Base-by-base conservation (phyloP, 2,329 filamentous ascomycete species). In the Nemania sp. region DNA sequence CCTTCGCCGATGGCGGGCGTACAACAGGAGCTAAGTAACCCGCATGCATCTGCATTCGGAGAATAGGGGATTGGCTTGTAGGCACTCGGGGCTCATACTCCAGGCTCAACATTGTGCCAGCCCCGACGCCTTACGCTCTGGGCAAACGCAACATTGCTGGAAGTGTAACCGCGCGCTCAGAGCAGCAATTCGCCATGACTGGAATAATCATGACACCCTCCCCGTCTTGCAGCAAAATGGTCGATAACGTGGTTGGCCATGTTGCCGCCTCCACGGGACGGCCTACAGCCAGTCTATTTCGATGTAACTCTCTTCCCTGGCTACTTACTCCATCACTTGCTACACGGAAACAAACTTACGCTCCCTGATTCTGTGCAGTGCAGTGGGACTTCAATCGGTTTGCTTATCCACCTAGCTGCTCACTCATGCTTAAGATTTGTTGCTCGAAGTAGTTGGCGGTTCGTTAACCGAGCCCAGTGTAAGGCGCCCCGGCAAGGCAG, bases 401-500 rank as follows among this genome's bases (percentile, higher is more conserved):
- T n/a, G n/a, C n/a, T n/a, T n/a, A n/a, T n/a, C n/a, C 49, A 46
- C 40, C 41, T 37, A 34, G 37, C 23, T 11, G 26, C n/a, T 34
- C 30, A 31, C 43, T 41, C 19, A 42, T 49, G 44, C 48, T 36
- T 33, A 15, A 19, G 26, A 30, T 19, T 19, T 30, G 43, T 48
- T 48, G 20, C 47, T 20, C 5, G 3, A 39, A 22, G 19, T n/a
- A 22, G 39, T 55, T 31, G 44, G 41, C 8, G 40, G 26, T 48
- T 49, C 33, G 40, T 24, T 31, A 6, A 46, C 8, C 15, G 34
- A 42, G 28, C 39, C 49, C 41, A 41, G 49, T 46, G 4, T 36
- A 40, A 56, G 54, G 54, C 54, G 37, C 40, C 53, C 40, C 34
- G 30, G 28, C 30, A 39, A 56, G 54, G 54, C 54, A 30, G 49